These are phyloP conservation scores for Jamesozyma piceae DNA, from an alignment of 805 yeast species.

Conservation along the genomic window DNA sequence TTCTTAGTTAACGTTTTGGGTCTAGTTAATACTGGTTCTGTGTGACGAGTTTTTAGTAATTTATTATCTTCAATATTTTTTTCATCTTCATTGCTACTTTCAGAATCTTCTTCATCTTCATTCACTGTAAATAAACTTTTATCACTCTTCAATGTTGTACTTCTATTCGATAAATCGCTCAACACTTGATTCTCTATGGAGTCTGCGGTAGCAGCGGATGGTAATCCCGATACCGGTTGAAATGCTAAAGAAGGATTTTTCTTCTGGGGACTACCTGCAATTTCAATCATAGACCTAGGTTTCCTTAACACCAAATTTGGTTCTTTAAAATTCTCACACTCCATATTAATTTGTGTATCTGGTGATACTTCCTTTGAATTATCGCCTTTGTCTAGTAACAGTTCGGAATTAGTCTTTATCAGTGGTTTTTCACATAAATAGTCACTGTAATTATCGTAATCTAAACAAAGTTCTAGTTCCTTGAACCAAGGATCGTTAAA, in stretches of 20 bases:
- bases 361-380: background rate
- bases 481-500: slow-evolving; percentile 59
- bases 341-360: background rate
- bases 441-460: slow-evolving; percentile 9
- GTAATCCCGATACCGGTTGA: background rate
- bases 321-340: background rate
- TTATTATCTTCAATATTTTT: background rate
- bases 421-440: slow-evolving; percentile 3
- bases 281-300: slow-evolving; percentile 22
- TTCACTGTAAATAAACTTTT: slow-evolving; percentile 5
- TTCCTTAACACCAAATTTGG: too few relatives aligned
- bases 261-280: slow-evolving; percentile 13
- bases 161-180: background rate
- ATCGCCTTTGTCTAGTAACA: background rate
- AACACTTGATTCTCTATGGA: background rate
- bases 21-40: background rate
- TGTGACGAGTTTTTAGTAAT: background rate
- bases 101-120: slow-evolving; percentile 5
- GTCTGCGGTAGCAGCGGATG: background rate
- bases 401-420: background rate
- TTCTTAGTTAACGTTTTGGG: background rate
- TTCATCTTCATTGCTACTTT: background rate
- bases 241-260: background rate
- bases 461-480: slow-evolving; percentile 45
- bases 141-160: background rate